These are phyloP conservation scores for Hygrocybe coccinea DNA, from an alignment of 768 basidiomycete genomes.

Conservation along the genomic window DNA sequence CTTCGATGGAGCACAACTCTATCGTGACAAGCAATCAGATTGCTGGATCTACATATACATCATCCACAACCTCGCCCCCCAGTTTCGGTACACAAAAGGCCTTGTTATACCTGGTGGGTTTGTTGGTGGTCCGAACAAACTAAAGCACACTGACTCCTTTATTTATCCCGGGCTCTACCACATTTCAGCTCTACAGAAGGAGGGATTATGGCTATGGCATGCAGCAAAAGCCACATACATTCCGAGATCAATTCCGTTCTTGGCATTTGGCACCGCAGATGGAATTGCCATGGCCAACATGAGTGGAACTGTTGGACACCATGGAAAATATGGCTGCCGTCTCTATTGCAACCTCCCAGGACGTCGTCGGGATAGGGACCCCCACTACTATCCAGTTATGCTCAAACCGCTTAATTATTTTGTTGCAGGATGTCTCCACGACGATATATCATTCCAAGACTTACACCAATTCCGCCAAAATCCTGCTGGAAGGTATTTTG, in stretches of 20 bases:
- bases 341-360: conserved; percentile 28
- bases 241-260: conserved; percentile 14
- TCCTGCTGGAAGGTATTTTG: conserved; percentile 19
- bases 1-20: too few species aligned
- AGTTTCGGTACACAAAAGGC: too few species aligned
- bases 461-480: conserved; percentile 7
- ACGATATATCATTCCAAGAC: conserved; percentile 19
- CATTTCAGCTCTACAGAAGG: too few species aligned
- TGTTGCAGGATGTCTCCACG: conserved; percentile 19
- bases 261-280: conserved; percentile 30
- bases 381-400: conserved; percentile 34
- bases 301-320: conserved; percentile 35
- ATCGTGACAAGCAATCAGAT: too few species aligned
- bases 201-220: too few species aligned
- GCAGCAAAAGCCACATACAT: too few species aligned
- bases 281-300: conserved; percentile 29
- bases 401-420: conserved; percentile 23
- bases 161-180: too few species aligned
- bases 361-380: conserved; percentile 22
- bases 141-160: too few species aligned
- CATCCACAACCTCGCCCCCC: too few species aligned
- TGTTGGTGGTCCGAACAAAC: too few species aligned
- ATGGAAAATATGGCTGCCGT: conserved; percentile 33
- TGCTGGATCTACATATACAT: too few species aligned
- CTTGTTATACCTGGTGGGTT: too few species aligned